Evolutionary conservation across 2,329 filamentous ascomycete genomes (phyloP).

Genomic region (Lachnum nothofagi): DNA sequence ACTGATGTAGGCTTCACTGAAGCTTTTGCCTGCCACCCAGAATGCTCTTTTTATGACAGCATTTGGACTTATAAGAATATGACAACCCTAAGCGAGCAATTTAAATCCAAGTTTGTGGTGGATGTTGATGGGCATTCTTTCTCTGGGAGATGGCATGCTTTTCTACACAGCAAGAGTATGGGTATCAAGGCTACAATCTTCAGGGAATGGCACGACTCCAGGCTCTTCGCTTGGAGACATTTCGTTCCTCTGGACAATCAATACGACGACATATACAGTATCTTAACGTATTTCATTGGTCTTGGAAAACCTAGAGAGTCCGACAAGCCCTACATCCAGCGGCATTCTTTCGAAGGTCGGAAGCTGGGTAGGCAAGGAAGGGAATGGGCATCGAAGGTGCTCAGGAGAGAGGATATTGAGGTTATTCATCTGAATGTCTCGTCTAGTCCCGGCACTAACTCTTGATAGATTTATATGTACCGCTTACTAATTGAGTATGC

Average conservation of each 20-base stretch:
- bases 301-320: slow-evolving; percentile 43
- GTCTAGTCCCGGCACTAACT: slow-evolving; percentile 6
- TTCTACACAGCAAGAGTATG: slow-evolving; percentile 63
- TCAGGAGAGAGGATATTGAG: slow-evolving; percentile 68
- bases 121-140: slow-evolving; percentile 75
- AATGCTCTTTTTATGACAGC: slow-evolving; percentile 43
- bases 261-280: slow-evolving; percentile 65
- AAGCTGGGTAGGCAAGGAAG: slow-evolving; percentile 61
- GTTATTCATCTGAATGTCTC: slow-evolving; percentile 40
- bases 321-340: slow-evolving; percentile 32
- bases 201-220: slow-evolving; percentile 73
- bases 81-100: slow-evolving; percentile 54
- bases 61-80: slow-evolving; percentile 43
- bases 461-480: slow-evolving; percentile 50
- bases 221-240: slow-evolving; percentile 72
- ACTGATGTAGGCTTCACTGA: slow-evolving; percentile 36
- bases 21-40: slow-evolving; percentile 42
- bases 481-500: slow-evolving; percentile 62
- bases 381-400: slow-evolving; percentile 65
- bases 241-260: slow-evolving; percentile 75
- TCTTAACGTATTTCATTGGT: slow-evolving; percentile 70
- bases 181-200: slow-evolving; percentile 76
- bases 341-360: slow-evolving; percentile 52
- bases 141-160: slow-evolving; percentile 63
- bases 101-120: slow-evolving; percentile 61